These are phyloP conservation scores for Geotrichum candidum DNA, from an alignment of 1,139 yeast species.

Conservation along the genomic window DNA sequence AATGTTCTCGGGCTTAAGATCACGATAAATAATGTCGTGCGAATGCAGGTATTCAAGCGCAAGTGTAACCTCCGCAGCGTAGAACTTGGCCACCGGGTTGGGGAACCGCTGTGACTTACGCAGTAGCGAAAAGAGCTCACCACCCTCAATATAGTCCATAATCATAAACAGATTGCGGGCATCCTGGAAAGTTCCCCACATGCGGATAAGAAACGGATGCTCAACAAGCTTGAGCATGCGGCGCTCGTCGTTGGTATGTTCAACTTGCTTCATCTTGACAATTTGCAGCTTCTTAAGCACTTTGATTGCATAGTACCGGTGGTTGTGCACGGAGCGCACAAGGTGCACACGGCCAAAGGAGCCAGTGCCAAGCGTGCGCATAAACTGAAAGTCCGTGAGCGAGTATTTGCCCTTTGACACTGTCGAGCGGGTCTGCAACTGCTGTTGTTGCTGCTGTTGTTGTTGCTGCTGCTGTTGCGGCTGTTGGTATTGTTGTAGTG, in stretches of 20 bases:
- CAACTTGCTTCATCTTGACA: conserved; percentile 92
- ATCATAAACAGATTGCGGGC: conserved; percentile 83
- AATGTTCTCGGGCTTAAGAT: conserved; percentile 93
- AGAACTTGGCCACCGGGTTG: conserved; percentile 93
- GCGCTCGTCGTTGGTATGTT: conserved; percentile 93
- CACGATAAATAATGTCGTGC: conserved; percentile 88
- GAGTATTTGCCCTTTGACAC: conserved; percentile 84
- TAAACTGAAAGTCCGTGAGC: conserved; percentile 79
- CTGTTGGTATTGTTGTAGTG: not conserved
- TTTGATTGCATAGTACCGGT: conserved; percentile 87
- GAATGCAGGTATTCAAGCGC: conserved; percentile 89
- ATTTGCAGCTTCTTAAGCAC: conserved; percentile 84
- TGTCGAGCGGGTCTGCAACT: conserved; percentile 33
- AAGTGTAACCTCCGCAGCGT: conserved; percentile 90
- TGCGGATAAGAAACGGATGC: conserved; percentile 86
- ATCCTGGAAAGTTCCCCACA: conserved; percentile 99
- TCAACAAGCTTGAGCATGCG: conserved; percentile 86
- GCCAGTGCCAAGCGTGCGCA: conserved; percentile 93
- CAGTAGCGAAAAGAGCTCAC: conserved; percentile 80
- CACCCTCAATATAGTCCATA: conserved; percentile 97
- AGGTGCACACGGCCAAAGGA: conserved; percentile 95
- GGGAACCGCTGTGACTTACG: conserved; percentile 92
- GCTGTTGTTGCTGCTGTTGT: not conserved
- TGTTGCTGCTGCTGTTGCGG: not conserved
- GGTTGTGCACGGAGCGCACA: conserved; percentile 85